These are phyloP conservation scores for Manihot esculenta DNA, from an alignment of 441 rosid genomes.

Conservation along the genomic window DNA sequence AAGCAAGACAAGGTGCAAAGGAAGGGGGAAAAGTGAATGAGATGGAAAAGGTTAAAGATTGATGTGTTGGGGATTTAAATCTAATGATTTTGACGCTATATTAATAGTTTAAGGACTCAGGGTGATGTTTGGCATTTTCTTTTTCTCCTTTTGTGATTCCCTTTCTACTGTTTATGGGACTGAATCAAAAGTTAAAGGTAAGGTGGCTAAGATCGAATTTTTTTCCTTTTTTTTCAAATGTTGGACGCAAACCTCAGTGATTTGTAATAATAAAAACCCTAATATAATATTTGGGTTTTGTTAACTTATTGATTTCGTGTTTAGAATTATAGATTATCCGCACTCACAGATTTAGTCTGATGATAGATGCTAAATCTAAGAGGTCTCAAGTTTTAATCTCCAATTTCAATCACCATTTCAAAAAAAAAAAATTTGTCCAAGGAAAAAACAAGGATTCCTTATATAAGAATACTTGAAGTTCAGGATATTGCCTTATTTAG, in stretches of 20 bases:
- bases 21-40: constrained; percentile 32
- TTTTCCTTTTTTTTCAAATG: not conserved
- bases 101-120: not conserved
- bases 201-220: constrained; percentile 21
- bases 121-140: constrained; percentile 24
- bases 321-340: too few relatives aligned
- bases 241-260: constrained; percentile 17
- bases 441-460: constrained; percentile 1
- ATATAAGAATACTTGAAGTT: not conserved
- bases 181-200: constrained; percentile 45
- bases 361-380: too few relatives aligned
- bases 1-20: constrained; percentile 78
- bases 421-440: too few relatives aligned
- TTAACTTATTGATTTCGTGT: too few relatives aligned
- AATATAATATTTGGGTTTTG: not conserved
- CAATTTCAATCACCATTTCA: too few relatives aligned
- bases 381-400: too few relatives aligned
- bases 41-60: constrained; percentile 33
- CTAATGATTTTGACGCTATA: constrained; percentile 14
- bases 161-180: constrained; percentile 53
- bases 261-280: not conserved
- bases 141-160: constrained; percentile 23
- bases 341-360: too few relatives aligned
- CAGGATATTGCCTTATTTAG: constrained; percentile 2
- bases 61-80: constrained; percentile 35